Conservation (phyloP, 164 flowering plant species). For the Magnolia sinica region DNA sequence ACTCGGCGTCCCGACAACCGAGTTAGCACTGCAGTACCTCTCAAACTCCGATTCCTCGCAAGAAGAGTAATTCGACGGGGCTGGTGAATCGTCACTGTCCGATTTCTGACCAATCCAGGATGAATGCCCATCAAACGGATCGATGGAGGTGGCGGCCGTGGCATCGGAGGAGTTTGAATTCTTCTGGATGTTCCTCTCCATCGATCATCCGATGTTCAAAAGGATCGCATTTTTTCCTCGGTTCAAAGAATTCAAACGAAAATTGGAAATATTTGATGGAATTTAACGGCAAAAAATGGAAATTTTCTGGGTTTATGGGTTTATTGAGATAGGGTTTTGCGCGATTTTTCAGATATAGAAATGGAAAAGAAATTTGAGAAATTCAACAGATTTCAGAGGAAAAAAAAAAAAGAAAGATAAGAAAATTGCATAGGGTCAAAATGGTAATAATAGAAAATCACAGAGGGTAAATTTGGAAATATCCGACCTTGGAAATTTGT, state of each 20-base stretch:
- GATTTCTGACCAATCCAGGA: conserved; percentile 23
- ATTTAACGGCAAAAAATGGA: neutral
- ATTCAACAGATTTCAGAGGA: neutral
- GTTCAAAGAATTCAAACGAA: neutral
- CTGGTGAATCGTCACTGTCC: conserved; percentile 30
- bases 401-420: neutral
- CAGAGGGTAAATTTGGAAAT: neutral
- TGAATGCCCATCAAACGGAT: conserved; percentile 24
- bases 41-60: conserved; percentile 82
- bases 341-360: neutral
- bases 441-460: neutral
- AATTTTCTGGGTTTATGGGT: neutral
- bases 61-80: conserved; percentile 52
- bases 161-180: conserved; percentile 1
- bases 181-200: conserved; percentile 40
- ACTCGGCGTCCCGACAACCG: conserved; percentile 73
- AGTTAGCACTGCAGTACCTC: conserved; percentile 83
- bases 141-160: conserved; percentile 25
- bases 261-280: neutral
- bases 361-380: neutral
- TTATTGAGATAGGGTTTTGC: neutral
- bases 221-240: neutral
- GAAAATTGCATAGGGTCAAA: neutral
- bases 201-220: conserved; percentile 32
- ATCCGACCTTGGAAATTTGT: neutral